Evolutionary conservation across 768 basidiomycete genomes (phyloP).

Genomic region (Russula brevipes): DNA sequence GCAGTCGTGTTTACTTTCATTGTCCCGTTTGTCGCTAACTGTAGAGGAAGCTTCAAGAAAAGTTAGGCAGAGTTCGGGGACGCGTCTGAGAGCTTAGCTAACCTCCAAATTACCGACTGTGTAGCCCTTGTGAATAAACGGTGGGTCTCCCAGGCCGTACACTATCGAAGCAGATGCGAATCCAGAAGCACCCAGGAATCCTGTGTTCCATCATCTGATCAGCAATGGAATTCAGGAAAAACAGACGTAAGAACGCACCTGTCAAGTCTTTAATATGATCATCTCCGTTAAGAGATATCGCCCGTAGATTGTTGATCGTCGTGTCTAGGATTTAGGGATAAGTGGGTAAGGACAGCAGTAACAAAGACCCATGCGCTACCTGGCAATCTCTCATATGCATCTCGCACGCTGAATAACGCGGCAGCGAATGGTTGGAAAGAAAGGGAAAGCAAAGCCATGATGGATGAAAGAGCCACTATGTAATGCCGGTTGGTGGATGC

Average conservation of each 20-base stretch:
- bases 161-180: slow-evolving; percentile 27
- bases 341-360: neutral
- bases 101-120: too few relatives aligned
- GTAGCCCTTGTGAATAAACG: too few relatives aligned
- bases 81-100: too few relatives aligned
- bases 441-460: slow-evolving; percentile 46
- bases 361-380: slow-evolving; percentile 28
- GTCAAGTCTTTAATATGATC: slow-evolving; percentile 37
- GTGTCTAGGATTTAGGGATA: neutral
- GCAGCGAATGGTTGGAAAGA: slow-evolving; percentile 50
- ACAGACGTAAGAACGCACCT: slow-evolving; percentile 31
- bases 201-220: slow-evolving; percentile 28
- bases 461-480: slow-evolving; percentile 44
- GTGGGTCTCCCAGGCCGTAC: too few relatives aligned
- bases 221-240: neutral
- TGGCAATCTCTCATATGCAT: slow-evolving; percentile 42
- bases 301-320: slow-evolving; percentile 31
- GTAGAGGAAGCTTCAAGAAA: too few relatives aligned
- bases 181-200: slow-evolving; percentile 51
- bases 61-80: too few relatives aligned
- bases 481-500: slow-evolving; percentile 47
- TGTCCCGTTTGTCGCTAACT: too few relatives aligned
- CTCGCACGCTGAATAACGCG: slow-evolving; percentile 44
- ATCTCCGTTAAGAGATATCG: slow-evolving; percentile 41
- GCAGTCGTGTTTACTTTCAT: too few relatives aligned